These are phyloP conservation scores for Penstemon eatonii DNA, from an alignment of 257 asterid genomes.

Conservation along the genomic window DNA sequence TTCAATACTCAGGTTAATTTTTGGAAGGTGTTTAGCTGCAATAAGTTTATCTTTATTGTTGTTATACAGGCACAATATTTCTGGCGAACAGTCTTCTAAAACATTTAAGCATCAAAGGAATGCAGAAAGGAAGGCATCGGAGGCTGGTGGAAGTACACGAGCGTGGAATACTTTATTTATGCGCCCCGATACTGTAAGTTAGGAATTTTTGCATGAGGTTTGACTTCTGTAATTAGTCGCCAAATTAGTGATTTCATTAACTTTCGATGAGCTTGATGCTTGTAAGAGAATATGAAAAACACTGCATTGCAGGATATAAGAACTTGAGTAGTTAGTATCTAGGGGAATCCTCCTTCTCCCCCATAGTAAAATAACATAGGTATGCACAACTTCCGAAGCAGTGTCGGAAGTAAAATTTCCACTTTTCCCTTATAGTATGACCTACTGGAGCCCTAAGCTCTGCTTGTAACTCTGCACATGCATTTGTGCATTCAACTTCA, in stretches of 20 bases:
- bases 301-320: too few relatives aligned
- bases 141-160: conserved; percentile 81
- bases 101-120: conserved; percentile 67
- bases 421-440: conserved; percentile 14
- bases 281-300: conserved; percentile 5
- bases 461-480: conserved; percentile 19
- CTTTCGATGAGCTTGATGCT: not conserved
- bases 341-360: not conserved
- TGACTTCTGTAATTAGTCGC: conserved; percentile 16
- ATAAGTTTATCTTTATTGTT: conserved; percentile 17
- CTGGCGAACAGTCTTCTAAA: conserved; percentile 47
- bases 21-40: conserved; percentile 9
- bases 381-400: not conserved
- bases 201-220: conserved; percentile 18
- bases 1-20: conserved; percentile 8
- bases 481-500: conserved; percentile 19
- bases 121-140: conserved; percentile 79
- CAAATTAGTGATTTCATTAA: conserved; percentile 3
- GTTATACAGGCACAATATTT: conserved; percentile 40
- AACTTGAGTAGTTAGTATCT: not conserved
- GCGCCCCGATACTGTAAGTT: conserved; percentile 90
- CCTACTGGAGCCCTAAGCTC: not conserved
- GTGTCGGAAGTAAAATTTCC: conserved; percentile 1
- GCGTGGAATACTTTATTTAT: conserved; percentile 89
- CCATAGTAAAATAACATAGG: conserved; percentile 10